These are phyloP conservation scores for Xylaria nigripes DNA, from an alignment of 495 filamentous ascomycete genomes.

Conservation along the genomic window DNA sequence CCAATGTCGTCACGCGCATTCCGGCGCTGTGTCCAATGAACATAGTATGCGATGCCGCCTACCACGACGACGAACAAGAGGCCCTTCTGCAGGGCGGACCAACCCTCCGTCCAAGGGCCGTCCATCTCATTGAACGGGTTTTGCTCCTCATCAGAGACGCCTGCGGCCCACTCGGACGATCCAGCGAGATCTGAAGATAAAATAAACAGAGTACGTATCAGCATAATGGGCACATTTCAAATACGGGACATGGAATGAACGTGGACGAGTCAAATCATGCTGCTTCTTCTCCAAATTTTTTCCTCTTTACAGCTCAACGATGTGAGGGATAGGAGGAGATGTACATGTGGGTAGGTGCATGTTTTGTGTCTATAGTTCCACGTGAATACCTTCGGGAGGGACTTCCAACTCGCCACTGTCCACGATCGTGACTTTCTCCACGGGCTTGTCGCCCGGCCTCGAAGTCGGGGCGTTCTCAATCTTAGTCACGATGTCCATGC, in stretches of 20 bases:
- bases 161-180: slow-evolving; percentile 24
- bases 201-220: slow-evolving; percentile 21
- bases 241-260: slow-evolving; percentile 14
- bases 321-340: slow-evolving; percentile 4
- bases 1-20: slow-evolving; percentile 10
- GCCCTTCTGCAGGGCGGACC: slow-evolving; percentile 29
- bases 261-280: slow-evolving; percentile 9
- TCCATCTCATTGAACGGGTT: slow-evolving; percentile 12
- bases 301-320: slow-evolving; percentile 3
- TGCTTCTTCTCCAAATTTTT: background rate
- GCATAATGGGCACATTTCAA: slow-evolving; percentile 14
- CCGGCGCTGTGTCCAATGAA: slow-evolving; percentile 23
- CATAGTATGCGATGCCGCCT: slow-evolving; percentile 25
- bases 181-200: slow-evolving; percentile 21
- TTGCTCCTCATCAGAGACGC: slow-evolving; percentile 17
- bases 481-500: slow-evolving; percentile 80
- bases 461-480: slow-evolving; percentile 72
- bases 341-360: slow-evolving; percentile 8
- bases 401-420: slow-evolving; percentile 91
- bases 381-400: slow-evolving; percentile 94
- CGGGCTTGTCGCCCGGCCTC: slow-evolving; percentile 62
- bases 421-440: slow-evolving; percentile 69
- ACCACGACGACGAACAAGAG: slow-evolving; percentile 34
- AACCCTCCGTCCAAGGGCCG: slow-evolving; percentile 19
- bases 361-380: slow-evolving; percentile 66